Percentiles rank a stretch among this genome's conserved stretches.
Evolutionary conservation across 352 stramenopile genomes (phyloP).

Genomic region (Phytopythium helicoides): DNA sequence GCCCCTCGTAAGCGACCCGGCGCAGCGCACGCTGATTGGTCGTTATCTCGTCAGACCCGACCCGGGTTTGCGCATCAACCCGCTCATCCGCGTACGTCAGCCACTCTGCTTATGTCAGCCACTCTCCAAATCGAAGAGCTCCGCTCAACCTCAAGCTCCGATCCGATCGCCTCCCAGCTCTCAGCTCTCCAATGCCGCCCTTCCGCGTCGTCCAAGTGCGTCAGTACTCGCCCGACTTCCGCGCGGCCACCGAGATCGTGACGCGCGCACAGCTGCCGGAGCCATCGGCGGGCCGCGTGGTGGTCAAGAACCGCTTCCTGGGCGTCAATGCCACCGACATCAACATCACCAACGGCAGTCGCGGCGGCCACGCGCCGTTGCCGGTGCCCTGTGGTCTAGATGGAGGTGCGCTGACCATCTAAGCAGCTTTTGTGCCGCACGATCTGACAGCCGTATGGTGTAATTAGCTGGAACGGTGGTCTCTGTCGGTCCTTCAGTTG

Average conservation of each 20-base stretch:
- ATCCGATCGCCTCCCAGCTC: no score
- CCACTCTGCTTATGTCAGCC: no score
- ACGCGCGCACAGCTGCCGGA: conserved; percentile 24
- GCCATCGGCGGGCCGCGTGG: conserved; percentile 19
- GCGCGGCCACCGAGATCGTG: conserved; percentile 37
- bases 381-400: conserved; percentile 27
- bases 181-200: conserved; percentile 20
- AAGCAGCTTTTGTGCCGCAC: no score
- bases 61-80: no score
- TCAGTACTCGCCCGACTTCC: conserved; percentile 40
- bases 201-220: conserved; percentile 35
- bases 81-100: no score
- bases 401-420: conserved; percentile 14
- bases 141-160: no score
- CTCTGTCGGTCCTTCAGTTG: conserved; percentile 34
- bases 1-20: no score
- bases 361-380: conserved; percentile 15
- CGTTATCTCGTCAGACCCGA: no score
- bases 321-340: conserved; percentile 57
- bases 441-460: no score
- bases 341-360: conserved; percentile 47
- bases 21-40: no score
- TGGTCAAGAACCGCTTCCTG: conserved; percentile 38
- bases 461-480: conserved; percentile 34
- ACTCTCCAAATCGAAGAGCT: no score